These are phyloP conservation scores for Apiotrichum veenhuisii DNA, from an alignment of 1,284 basidiomycete genomes.

Conservation along the genomic window DNA sequence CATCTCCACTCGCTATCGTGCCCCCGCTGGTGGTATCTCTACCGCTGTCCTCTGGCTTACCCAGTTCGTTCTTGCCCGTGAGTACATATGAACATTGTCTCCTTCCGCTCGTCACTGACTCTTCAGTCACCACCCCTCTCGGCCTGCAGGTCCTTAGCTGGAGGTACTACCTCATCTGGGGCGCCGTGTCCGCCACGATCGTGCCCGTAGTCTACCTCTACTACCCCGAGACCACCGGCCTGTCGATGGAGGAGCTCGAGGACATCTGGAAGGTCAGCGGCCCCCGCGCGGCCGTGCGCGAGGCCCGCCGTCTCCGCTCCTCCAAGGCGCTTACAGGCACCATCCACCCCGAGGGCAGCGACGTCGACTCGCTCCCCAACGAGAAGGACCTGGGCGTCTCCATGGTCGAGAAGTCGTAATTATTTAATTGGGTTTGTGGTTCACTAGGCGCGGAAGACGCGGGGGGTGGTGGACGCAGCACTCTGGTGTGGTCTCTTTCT, in stretches of 20 bases:
- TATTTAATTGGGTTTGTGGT: no score
- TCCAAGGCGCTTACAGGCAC: background rate
- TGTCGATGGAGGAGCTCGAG: conserved; percentile 34
- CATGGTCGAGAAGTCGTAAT: no score
- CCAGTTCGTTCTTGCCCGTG: conserved; percentile 20
- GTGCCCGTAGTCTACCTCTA: conserved; percentile 32
- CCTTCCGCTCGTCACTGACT: background rate
- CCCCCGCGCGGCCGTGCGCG: conserved; percentile 8
- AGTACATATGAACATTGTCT: background rate
- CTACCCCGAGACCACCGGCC: conserved; percentile 34
- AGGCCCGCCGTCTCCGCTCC: conserved; percentile 10
- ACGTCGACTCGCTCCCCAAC: background rate
- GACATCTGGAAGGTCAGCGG: conserved; percentile 11
- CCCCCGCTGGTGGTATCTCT: conserved; percentile 31
- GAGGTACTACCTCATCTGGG: conserved; percentile 30
- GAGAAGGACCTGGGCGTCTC: no score
- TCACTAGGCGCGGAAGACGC: no score
- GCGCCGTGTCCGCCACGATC: conserved; percentile 11
- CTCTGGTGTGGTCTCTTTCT: no score
- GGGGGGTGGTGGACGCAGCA: no score
- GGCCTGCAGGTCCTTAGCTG: conserved; percentile 25
- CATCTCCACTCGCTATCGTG: conserved; percentile 31
- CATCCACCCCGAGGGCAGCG: background rate
- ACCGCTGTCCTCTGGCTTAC: conserved; percentile 30
- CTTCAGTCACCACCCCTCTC: conserved; percentile 24